Evolutionary conservation across 257 asterid genomes (phyloP), one percentile per base, ranked within the genome.

Genomic region (Nicotiana attenuata): DNA sequence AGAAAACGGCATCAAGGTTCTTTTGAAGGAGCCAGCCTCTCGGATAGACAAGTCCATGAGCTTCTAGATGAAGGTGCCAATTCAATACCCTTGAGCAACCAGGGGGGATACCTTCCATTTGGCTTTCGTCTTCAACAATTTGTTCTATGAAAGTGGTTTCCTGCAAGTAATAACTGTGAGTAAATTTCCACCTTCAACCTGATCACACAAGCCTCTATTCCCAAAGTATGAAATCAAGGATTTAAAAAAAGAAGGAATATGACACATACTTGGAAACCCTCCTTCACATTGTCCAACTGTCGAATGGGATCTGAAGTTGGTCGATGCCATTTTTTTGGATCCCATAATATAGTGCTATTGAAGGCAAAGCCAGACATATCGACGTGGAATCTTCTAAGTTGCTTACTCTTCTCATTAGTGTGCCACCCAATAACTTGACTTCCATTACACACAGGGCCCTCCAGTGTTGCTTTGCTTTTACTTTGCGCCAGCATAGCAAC

Each of bases 321-420:
- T 50, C 92, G 91, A 52, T 84, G 91, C 97, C 98, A 93, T 86
- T 93, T 89, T 85, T 90, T 90, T 85, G 92, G 93, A 89, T 93
- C 98, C 99, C 98, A 96, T 81, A 96, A 77, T 66, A 94, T 90
- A 85, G 96, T 93, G 90, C 99, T 93, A 81, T 96, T 96, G 89
- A 94, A 96, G 84, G 98, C 98, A 94, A 94, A 94, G 61, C 98
- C 99, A 1, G 99, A 94, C 99, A 96, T 94, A 87, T 96, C 98
- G 65, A 96, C 92, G 63, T 96, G 98, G 89, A 96, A 96, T 82
- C 99, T 88, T 35, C 98, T 94, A 57, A 91, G 93, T 53, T 90
- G 90, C 89, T 90, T 94, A 83, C 98, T 93, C 90, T 92, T 94
- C 91, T 91, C 98, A 87, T 96, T 93, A 15, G 98, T 92, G 89